Evolutionary conservation across 2,329 filamentous ascomycete genomes (phyloP), one percentile per base, ranked within the genome.

Genomic region (Trichoderma sp.): DNA sequence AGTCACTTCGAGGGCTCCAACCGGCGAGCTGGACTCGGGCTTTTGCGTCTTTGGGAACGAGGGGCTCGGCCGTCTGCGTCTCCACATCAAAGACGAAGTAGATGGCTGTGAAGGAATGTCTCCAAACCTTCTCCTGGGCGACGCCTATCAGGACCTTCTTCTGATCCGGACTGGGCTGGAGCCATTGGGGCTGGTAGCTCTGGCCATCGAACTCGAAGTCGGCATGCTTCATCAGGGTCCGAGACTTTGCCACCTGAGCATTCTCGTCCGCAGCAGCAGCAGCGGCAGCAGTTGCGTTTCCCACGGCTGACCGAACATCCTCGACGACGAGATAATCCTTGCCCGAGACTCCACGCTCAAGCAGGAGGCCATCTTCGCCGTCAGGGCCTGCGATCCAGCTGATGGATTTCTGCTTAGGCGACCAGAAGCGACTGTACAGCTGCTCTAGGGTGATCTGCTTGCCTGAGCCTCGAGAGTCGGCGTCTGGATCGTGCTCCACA

Each of bases 41-140:
- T 14, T 86, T 77, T 1, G 85, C 82, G 55, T 91, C 82, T 2
- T 80, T 80, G 0, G 91, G 90, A 69, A 97, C 87, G 60, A 99
- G 80, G 0, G 95, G 88, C 76, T 96, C 84, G 1, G 85, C 90
- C 0, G 79, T 84, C 75, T 97, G 93, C 0, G 88, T 89, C 39
- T 85, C 87, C 28, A 99, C 95, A 74, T 99, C 91, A 69, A 97
- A 90, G 66, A 99, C 88, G 87, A 91, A 99, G 79, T 97, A 99
- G 28, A 85, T 82, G 0, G 90, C 94, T 10, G 88, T 93, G 72
- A 86, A 93, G 0, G 94, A 98, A 76, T 98, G 90, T 69, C 95
- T 88, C 90, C 93, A 99, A 71, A 95, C 93, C 71, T 86, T 87
- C 75, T 91, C 78, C 24, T 81, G 75, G 60, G 92, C 81, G 9